These are phyloP conservation scores for Galeopsis tetrahit DNA, from an alignment of 257 asterid species.

Conservation along the genomic window DNA sequence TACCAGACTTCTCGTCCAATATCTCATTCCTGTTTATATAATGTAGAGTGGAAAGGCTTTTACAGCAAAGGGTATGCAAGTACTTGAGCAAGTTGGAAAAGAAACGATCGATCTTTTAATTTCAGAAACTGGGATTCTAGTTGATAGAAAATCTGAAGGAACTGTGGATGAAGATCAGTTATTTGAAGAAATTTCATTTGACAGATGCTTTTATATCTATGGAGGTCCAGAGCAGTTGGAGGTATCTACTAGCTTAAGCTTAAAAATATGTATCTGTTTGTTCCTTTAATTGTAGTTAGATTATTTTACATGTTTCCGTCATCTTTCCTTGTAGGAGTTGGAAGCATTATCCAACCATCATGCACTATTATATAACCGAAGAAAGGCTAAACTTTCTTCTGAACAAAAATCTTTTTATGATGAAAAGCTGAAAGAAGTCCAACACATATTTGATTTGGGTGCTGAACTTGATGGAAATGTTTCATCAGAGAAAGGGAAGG, in stretches of 20 bases:
- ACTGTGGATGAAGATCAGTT: constrained; percentile 69
- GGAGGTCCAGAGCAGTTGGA: constrained; percentile 99
- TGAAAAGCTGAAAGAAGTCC: constrained; percentile 88
- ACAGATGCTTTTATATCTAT: constrained; percentile 94
- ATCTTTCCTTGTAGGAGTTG: constrained; percentile 65
- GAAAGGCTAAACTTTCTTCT: constrained; percentile 81
- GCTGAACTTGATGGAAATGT: constrained; percentile 65
- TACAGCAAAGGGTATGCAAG: constrained; percentile 89
- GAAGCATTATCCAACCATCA: constrained; percentile 95
- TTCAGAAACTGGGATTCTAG: constrained; percentile 82
- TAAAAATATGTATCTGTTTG: constrained; percentile 15
- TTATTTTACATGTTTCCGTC: constrained; percentile 30
- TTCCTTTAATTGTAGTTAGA: constrained; percentile 23
- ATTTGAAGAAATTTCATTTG: constrained; percentile 83
- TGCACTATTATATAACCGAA: constrained; percentile 76
- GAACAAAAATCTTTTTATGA: constrained; percentile 78
- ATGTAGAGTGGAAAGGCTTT: constrained; percentile 84
- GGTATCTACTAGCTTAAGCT: constrained; percentile 50
- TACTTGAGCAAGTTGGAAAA: constrained; percentile 93
- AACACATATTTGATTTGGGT: constrained; percentile 70
- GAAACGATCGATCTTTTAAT: constrained; percentile 95
- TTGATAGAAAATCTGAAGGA: constrained; percentile 57
- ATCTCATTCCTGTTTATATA: constrained; percentile 26
- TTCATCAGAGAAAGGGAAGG: constrained; percentile 78
- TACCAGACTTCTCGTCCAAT: constrained; percentile 26